Evolutionary conservation across 768 basidiomycete genomes (phyloP).

Genomic region (Suillus brevipes): DNA sequence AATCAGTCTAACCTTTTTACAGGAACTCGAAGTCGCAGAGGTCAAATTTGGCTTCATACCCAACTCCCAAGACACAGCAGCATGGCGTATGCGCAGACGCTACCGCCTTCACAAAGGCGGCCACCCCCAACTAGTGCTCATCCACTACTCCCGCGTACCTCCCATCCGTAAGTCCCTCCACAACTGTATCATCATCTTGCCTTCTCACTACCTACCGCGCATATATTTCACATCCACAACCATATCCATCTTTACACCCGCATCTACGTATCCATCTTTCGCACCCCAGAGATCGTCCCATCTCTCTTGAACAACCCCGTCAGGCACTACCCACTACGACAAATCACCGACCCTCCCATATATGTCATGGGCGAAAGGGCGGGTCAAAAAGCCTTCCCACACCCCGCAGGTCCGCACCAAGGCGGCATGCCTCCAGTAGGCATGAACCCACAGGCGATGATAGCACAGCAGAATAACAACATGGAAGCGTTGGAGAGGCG

Average conservation of each 20-base stretch:
- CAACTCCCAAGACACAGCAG: conserved; percentile 54
- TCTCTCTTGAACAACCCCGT: conserved; percentile 58
- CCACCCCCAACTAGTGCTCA: conserved; percentile 68
- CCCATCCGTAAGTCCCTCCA: conserved; percentile 51
- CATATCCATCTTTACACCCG: background rate
- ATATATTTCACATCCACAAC: background rate
- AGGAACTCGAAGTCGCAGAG: conserved; percentile 82
- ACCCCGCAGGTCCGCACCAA: conserved; percentile 33
- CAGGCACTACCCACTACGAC: conserved; percentile 70
- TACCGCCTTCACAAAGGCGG: conserved; percentile 76
- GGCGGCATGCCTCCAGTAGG: conserved; percentile 27
- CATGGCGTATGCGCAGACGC: conserved; percentile 69
- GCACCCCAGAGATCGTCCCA: conserved; percentile 55
- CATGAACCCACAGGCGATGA: conserved; percentile 55
- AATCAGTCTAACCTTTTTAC: conserved; percentile 6
- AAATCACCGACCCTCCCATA: conserved; percentile 62
- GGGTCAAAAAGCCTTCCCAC: conserved; percentile 63
- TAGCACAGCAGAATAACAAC: conserved; percentile 69
- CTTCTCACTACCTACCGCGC: conserved; percentile 11
- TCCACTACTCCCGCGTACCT: conserved; percentile 74
- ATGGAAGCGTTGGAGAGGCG: conserved; percentile 73
- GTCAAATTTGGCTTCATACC: conserved; percentile 79
- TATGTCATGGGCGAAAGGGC: conserved; percentile 72
- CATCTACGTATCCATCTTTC: background rate
- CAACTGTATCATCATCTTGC: background rate